Evolutionary conservation across 179 eudicot genomes (phyloP).

Genomic region (Carnegiea gigantea): DNA sequence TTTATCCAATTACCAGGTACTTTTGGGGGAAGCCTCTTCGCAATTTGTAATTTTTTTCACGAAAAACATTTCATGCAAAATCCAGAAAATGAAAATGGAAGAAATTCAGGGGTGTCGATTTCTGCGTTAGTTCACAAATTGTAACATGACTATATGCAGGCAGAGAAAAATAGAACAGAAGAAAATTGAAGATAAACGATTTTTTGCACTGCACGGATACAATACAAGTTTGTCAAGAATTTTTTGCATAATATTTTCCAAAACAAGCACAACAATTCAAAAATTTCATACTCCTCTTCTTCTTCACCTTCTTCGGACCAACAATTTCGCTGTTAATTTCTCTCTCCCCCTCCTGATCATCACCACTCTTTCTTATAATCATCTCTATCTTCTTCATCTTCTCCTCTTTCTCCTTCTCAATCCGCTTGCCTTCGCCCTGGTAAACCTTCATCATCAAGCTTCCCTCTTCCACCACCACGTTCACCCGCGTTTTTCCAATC

Average conservation of each 20-base stretch:
- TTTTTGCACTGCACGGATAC: neutral
- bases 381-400: neutral
- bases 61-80: neutral
- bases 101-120: neutral
- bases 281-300: neutral
- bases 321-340: neutral
- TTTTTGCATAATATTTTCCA: neutral
- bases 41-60: too few relatives aligned
- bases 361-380: neutral
- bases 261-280: constrained; percentile 8
- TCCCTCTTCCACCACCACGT: neutral
- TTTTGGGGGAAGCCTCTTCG: too few relatives aligned
- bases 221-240: neutral
- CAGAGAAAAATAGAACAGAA: neutral
- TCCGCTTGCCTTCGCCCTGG: neutral
- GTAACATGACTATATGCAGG: neutral
- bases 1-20: too few relatives aligned
- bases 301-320: neutral
- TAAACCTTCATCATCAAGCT: constrained; percentile 2
- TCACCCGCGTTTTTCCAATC: constrained; percentile 4
- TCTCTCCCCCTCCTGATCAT: neutral
- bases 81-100: neutral
- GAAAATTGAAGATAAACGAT: neutral
- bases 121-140: neutral
- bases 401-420: neutral